Evolutionary conservation across 164 flowering plant species (phyloP).

Genomic region (Euptelea pleiosperma): DNA sequence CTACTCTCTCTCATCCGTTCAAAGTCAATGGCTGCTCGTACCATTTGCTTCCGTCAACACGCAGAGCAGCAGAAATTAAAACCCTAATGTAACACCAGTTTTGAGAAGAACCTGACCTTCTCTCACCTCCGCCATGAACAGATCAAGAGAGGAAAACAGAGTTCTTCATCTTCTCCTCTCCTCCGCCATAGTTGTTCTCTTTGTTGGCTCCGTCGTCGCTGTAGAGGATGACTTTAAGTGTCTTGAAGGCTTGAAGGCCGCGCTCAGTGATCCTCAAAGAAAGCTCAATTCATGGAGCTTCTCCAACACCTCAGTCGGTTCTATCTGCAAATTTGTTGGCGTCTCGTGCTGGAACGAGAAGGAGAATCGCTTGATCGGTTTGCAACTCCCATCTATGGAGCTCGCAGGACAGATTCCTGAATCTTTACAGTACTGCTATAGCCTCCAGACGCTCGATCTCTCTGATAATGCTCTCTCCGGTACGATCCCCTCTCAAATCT

Average conservation of each 20-base stretch:
- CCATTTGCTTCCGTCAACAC: no score
- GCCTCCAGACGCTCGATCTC: constrained; percentile 27
- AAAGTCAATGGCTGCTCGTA: no score
- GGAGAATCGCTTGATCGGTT: constrained; percentile 27
- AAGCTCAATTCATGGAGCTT: constrained; percentile 26
- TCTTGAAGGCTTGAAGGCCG: constrained; percentile 17
- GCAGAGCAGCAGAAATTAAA: neutral
- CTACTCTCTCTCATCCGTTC: neutral
- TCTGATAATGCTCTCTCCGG: constrained; percentile 25
- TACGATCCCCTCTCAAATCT: constrained; percentile 24
- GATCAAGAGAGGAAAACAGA: neutral
- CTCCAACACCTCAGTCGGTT: constrained; percentile 23
- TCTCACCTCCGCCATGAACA: neutral
- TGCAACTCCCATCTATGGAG: constrained; percentile 15
- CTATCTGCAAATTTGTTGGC: constrained; percentile 28
- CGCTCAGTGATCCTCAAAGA: constrained; percentile 17
- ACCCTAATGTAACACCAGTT: no score
- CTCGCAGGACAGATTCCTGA: constrained; percentile 22
- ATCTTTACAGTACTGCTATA: constrained; percentile 23
- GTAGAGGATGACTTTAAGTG: constrained; percentile 30
- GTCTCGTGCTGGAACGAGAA: constrained; percentile 32
- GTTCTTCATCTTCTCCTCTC: neutral
- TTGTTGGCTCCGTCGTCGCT: neutral
- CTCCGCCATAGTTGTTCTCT: neutral
- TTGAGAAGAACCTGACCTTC: no score